These are phyloP conservation scores for Globisporangium polare DNA, from an alignment of 352 stramenopile genomes.

Conservation along the genomic window DNA sequence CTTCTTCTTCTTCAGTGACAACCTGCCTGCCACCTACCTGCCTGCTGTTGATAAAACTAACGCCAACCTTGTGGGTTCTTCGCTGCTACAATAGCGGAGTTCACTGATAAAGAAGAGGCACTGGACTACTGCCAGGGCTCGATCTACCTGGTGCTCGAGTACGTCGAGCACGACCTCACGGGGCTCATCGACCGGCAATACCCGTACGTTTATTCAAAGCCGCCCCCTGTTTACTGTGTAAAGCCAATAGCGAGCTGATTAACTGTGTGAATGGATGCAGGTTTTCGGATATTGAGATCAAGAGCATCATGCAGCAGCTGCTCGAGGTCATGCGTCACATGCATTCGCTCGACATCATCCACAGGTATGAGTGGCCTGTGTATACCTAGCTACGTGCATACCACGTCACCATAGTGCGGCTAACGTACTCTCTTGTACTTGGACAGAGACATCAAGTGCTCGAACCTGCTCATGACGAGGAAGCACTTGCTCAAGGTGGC, in stretches of 20 bases:
- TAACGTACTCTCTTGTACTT: background rate
- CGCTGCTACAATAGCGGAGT: conserved; percentile 27
- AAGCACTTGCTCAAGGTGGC: conserved; percentile 82
- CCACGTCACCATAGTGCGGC: background rate
- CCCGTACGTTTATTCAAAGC: too few relatives aligned
- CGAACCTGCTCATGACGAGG: conserved; percentile 77
- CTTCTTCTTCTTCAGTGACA: background rate
- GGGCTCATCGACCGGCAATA: conserved; percentile 85
- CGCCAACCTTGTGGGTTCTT: background rate
- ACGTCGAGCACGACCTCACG: conserved; percentile 88
- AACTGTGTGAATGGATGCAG: conserved; percentile 23
- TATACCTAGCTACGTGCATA: background rate
- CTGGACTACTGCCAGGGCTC: conserved; percentile 84
- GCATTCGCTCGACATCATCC: conserved; percentile 86
- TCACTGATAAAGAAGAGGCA: conserved; percentile 80
- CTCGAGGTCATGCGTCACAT: conserved; percentile 86
- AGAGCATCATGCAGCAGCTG: conserved; percentile 85
- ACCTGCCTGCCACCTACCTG: background rate
- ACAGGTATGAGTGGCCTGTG: conserved; percentile 37
- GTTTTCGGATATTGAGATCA: conserved; percentile 84
- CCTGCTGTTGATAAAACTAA: background rate
- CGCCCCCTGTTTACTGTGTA: too few relatives aligned
- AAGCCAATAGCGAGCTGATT: too few relatives aligned
- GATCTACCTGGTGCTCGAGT: conserved; percentile 87
- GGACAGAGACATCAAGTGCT: conserved; percentile 92